phyloP scores from a whole-genome alignment of 202 grass and related monocot genomes.

The Musa balbisiana region DNA sequence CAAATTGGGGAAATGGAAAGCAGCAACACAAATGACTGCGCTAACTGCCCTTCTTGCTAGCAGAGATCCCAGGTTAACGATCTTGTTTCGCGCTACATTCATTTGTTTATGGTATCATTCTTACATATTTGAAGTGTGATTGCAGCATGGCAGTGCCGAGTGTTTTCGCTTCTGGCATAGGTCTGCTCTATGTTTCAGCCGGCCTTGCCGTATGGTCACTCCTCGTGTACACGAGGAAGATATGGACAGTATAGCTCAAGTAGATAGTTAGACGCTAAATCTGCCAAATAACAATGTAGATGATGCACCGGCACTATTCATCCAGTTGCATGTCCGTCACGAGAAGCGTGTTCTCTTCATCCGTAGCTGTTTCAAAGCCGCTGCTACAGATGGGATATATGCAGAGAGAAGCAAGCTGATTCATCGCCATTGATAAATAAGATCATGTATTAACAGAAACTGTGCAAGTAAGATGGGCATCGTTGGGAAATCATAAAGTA shows the following conservation, averaged over 20 bases:
- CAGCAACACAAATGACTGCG: constrained; percentile 86
- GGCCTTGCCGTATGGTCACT: constrained; percentile 91
- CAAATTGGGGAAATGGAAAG: constrained; percentile 94
- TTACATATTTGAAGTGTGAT: neutral
- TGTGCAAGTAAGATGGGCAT: neutral
- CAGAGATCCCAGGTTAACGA: constrained; percentile 64
- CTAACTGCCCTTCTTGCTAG: constrained; percentile 73
- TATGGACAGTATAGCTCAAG: constrained; percentile 71
- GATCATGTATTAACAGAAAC: neutral
- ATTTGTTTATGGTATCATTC: neutral
- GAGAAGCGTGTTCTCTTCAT: neutral
- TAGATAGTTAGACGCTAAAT: constrained; percentile 10
- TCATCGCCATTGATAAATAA: neutral
- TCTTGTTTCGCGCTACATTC: neutral
- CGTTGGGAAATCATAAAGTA: neutral
- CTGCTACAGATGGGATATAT: neutral
- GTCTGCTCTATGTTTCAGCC: constrained; percentile 77
- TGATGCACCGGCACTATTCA: neutral
- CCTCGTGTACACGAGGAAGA: constrained; percentile 86
- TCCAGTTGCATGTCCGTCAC: neutral
- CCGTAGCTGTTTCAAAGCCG: neutral
- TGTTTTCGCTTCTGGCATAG: constrained; percentile 49
- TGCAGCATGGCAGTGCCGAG: constrained; percentile 49
- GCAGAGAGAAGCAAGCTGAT: neutral
- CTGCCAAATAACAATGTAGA: neutral